Conservation (phyloP, 1,284 basidiomycete genomes). For the Pseudozyma sp. region DNA sequence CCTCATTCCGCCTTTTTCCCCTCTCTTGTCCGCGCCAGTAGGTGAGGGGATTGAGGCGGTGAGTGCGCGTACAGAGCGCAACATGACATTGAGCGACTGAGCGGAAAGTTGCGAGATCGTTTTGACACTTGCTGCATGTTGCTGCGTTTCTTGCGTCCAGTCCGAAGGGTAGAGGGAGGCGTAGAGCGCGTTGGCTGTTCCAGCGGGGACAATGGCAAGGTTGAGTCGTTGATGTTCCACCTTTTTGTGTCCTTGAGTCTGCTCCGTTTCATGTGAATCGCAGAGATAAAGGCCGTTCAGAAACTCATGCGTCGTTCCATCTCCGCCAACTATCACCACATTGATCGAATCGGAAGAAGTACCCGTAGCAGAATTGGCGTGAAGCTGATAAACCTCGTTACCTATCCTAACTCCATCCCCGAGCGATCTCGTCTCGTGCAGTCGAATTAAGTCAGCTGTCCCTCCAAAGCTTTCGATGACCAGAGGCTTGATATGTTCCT, state of each 20-base stretch:
- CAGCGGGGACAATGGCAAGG: slow-evolving; percentile 75
- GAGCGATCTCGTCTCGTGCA: not conserved
- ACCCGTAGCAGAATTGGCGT: not conserved
- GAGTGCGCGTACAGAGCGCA: slow-evolving; percentile 18
- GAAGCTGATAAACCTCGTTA: not conserved
- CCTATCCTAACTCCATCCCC: not conserved
- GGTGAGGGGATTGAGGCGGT: not conserved
- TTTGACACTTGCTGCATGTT: not conserved
- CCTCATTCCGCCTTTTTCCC: not conserved
- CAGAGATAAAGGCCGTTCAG: slow-evolving; percentile 54
- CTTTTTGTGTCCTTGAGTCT: not conserved
- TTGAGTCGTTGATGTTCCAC: slow-evolving; percentile 2
- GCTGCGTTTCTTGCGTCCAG: slow-evolving; percentile 38
- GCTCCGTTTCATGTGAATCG: not conserved
- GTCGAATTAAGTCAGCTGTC: not conserved
- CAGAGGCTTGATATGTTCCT: slow-evolving; percentile 15
- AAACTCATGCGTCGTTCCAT: slow-evolving; percentile 68
- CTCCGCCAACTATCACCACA: slow-evolving; percentile 66
- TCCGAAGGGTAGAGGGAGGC: slow-evolving; percentile 72
- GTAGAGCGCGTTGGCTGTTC: slow-evolving; percentile 95
- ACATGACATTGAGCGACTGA: slow-evolving; percentile 9
- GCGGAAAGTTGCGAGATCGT: not conserved
- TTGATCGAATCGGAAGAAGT: not conserved
- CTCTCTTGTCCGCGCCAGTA: not conserved
- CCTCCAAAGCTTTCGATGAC: not conserved